Percentiles rank a stretch among this genome's conserved stretches.
These are phyloP conservation scores for Blastomyces parvus DNA, from an alignment of 2,329 filamentous ascomycete genomes.

Conservation along the genomic window DNA sequence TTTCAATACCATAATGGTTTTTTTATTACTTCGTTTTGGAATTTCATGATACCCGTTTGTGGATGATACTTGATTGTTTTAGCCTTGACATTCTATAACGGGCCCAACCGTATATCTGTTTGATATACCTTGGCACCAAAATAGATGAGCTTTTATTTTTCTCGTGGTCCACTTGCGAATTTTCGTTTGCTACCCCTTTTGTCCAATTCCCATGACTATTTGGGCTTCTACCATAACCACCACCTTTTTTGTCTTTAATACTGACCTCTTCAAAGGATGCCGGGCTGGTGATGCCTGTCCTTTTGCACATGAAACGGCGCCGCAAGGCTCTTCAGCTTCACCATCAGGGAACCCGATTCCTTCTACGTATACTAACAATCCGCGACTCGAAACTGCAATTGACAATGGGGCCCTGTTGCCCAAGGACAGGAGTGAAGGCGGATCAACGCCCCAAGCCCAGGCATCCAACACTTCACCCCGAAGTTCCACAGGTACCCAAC, in stretches of 20 bases:
- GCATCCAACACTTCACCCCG: constrained; percentile 36
- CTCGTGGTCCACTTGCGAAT: not conserved
- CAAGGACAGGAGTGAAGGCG: constrained; percentile 2
- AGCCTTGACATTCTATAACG: too few relatives aligned
- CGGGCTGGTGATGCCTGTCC: constrained; percentile 44
- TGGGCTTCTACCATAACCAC: not conserved
- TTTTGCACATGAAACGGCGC: constrained; percentile 39
- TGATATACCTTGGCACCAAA: not conserved
- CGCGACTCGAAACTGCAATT: constrained; percentile 13
- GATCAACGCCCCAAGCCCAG: constrained; percentile 12
- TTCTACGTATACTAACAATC: constrained; percentile 12
- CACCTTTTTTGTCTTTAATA: constrained; percentile 5
- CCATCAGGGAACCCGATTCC: constrained; percentile 12
- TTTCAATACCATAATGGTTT: constrained; percentile 10
- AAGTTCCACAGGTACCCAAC: constrained; percentile 12
- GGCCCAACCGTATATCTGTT: not conserved
- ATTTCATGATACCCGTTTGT: constrained; percentile 3
- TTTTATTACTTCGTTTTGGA: constrained; percentile 11
- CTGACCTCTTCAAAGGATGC: constrained; percentile 37
- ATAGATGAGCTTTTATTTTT: not conserved
- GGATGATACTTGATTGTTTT: not conserved
- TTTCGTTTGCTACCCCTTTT: not conserved
- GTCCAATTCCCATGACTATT: not conserved
- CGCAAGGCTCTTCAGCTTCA: constrained; percentile 15
- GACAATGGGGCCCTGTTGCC: constrained; percentile 19